Evolutionary conservation across 257 asterid genomes (phyloP).

Genomic region (Solanum neorickii): DNA sequence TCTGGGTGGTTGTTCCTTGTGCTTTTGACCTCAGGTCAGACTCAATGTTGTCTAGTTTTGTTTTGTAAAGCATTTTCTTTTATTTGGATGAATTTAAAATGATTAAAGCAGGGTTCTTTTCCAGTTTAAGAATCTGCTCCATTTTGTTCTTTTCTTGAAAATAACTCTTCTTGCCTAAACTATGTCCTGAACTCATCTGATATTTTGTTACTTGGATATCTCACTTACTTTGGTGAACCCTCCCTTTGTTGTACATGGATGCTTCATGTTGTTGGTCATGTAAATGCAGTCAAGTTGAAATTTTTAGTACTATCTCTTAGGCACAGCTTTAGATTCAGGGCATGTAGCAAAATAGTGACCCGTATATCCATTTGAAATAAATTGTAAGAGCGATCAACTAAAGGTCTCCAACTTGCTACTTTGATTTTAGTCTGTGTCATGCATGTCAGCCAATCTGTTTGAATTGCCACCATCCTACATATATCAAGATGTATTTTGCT

Average conservation of each 20-base stretch:
- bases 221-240: background rate
- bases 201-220: background rate
- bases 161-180: background rate
- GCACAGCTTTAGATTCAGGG: background rate
- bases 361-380: background rate
- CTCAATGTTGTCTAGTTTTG: background rate
- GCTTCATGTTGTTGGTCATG: background rate
- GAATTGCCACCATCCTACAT: background rate
- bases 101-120: background rate
- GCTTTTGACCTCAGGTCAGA: background rate
- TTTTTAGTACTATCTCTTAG: background rate
- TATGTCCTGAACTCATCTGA: background rate
- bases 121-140: background rate
- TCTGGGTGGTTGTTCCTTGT: background rate
- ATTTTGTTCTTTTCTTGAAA: background rate
- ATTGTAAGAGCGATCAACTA: background rate
- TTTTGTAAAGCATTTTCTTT: background rate
- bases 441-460: background rate
- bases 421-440: background rate
- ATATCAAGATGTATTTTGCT: background rate
- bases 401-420: background rate
- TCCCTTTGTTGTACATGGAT: background rate
- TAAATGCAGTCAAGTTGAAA: background rate
- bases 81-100: background rate
- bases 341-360: background rate